A percentile compares a stretch with the other conserved stretches of the same genome.
Conservation (phyloP, 202 grass and related monocot genomes). For the Dendrocalamus latiflorus region DNA sequence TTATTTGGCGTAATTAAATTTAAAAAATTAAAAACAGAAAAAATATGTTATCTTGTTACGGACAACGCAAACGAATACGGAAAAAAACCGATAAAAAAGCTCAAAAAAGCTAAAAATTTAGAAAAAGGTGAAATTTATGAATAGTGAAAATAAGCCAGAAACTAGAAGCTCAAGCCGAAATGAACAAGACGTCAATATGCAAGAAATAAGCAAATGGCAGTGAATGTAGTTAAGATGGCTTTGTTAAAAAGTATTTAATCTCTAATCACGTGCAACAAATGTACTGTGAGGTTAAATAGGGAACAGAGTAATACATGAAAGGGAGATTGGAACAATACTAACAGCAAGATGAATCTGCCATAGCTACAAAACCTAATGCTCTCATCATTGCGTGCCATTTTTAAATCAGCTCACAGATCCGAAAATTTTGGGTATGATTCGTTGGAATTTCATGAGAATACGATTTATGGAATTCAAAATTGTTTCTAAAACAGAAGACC, state of each 20-base stretch:
- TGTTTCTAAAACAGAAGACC: not conserved
- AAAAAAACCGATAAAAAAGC: too few relatives aligned
- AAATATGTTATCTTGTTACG: too few relatives aligned
- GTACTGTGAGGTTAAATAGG: not conserved
- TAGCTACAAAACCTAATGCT: not conserved
- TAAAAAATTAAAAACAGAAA: too few relatives aligned
- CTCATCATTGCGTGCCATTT: conserved; percentile 7
- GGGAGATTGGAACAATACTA: not conserved
- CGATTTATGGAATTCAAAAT: not conserved
- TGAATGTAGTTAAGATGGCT: not conserved
- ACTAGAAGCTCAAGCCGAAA: too few relatives aligned
- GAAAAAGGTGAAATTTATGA: too few relatives aligned
- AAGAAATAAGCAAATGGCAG: not conserved
- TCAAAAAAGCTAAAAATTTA: too few relatives aligned
- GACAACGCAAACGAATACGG: too few relatives aligned
- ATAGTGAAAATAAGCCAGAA: too few relatives aligned
- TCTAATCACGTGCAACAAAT: not conserved
- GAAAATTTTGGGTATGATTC: not conserved
- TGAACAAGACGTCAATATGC: too few relatives aligned
- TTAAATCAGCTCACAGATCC: not conserved
- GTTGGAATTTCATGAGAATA: not conserved
- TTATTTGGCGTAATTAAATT: too few relatives aligned
- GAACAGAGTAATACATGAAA: not conserved
- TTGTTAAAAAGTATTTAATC: not conserved
- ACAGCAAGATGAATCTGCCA: conserved; percentile 2